phyloP scores from a whole-genome alignment of 208 protist species.

The Angomonas desouzai region DNA sequence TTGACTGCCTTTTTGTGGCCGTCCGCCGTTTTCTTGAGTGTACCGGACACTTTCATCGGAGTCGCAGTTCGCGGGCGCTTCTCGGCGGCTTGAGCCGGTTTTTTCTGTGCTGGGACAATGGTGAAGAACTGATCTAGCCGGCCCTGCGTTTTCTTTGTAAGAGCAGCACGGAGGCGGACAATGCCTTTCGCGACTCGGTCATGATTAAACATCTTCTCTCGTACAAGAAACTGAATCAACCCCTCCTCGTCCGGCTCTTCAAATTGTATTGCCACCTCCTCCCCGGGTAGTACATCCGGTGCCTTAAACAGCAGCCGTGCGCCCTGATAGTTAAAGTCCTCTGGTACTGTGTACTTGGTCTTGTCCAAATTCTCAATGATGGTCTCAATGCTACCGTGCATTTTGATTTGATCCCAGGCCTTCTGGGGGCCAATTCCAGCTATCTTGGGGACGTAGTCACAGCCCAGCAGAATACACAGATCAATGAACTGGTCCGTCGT shows the following conservation, averaged over 20 bases:
- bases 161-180: slow-evolving; percentile 60
- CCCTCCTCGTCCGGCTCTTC: slow-evolving; percentile 96
- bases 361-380: slow-evolving; percentile 93
- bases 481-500: slow-evolving; percentile 97
- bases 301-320: slow-evolving; percentile 91
- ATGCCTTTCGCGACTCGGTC: slow-evolving; percentile 86
- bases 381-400: slow-evolving; percentile 94
- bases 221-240: slow-evolving; percentile 96
- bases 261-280: slow-evolving; percentile 91
- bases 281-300: slow-evolving; percentile 84
- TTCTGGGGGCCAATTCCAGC: slow-evolving; percentile 96
- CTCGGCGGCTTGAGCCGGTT: slow-evolving; percentile 17
- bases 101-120: slow-evolving; percentile 21
- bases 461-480: slow-evolving; percentile 99
- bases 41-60: slow-evolving; percentile 44
- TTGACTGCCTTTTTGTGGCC: slow-evolving; percentile 86
- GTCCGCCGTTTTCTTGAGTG: slow-evolving; percentile 46
- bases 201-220: slow-evolving; percentile 97
- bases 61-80: slow-evolving; percentile 50
- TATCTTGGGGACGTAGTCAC: slow-evolving; percentile 99
- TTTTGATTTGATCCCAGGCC: slow-evolving; percentile 94
- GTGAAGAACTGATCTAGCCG: slow-evolving; percentile 91
- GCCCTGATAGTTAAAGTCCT: slow-evolving; percentile 87
- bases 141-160: slow-evolving; percentile 78
- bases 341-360: slow-evolving; percentile 76